phyloP scores from a whole-genome alignment of 2,329 filamentous ascomycete genomes.

The Rhynchosporium secalis region DNA sequence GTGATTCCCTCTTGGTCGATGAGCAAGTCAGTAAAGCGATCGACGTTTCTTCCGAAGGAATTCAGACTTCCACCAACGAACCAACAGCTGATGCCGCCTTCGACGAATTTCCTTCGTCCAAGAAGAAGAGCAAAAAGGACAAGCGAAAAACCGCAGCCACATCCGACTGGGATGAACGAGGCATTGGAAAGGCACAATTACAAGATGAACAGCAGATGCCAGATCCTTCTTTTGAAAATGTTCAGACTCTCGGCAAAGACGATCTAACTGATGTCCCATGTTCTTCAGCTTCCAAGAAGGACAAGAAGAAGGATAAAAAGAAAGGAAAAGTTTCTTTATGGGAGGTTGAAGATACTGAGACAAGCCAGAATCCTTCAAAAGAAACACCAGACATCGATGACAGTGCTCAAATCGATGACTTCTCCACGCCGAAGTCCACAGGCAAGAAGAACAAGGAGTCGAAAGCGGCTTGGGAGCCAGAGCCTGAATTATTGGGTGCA shows the following conservation, averaged over 20 bases:
- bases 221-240: not conserved
- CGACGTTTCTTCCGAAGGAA: not conserved
- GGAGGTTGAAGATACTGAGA: constrained; percentile 18
- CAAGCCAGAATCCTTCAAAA: not conserved
- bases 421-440: constrained; percentile 5
- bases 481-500: not conserved
- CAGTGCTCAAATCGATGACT: constrained; percentile 4
- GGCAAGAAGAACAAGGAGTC: constrained; percentile 13
- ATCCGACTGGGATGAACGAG: constrained; percentile 5
- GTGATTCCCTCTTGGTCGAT: not conserved
- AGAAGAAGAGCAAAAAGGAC: constrained; percentile 36
- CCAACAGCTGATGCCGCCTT: not conserved
- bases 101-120: constrained; percentile 13
- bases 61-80: not conserved
- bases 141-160: constrained; percentile 25
- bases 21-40: not conserved
- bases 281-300: constrained; percentile 42
- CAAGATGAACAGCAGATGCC: constrained; percentile 2
- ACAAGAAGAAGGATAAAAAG: constrained; percentile 44
- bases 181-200: not conserved
- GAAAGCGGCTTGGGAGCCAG: constrained; percentile 13
- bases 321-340: constrained; percentile 24
- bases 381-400: not conserved
- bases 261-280: constrained; percentile 20
- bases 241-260: constrained; percentile 8